A percentile compares a stretch with the other conserved stretches of the same genome.
Conservation (phyloP, 306 rosid genomes). For the Castanopsis chinensis region DNA sequence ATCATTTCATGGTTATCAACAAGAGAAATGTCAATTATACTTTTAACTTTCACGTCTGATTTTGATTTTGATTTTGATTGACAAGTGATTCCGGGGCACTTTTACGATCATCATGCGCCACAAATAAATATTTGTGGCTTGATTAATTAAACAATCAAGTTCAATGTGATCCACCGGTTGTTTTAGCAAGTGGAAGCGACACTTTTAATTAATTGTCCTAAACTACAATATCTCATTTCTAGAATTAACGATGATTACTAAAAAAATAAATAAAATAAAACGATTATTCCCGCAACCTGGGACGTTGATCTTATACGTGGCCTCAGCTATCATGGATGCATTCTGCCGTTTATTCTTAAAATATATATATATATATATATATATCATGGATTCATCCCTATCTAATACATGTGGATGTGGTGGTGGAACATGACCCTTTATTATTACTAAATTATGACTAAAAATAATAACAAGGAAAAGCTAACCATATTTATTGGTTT, state of each 20-base stretch:
- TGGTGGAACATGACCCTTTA: too few species aligned
- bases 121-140: neutral
- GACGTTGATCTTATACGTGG: constrained; percentile 7
- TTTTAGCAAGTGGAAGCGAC: neutral
- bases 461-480: too few species aligned
- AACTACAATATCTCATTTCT: too few species aligned
- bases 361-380: too few species aligned
- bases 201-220: neutral
- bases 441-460: too few species aligned
- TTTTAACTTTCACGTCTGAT: too few species aligned
- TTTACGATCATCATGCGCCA: neutral
- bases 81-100: neutral
- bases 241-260: too few species aligned
- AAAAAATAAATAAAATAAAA: too few species aligned
- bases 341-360: too few species aligned
- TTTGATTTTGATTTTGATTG: constrained; percentile 1
- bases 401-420: too few species aligned
- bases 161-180: neutral
- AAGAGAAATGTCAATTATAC: neutral
- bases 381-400: too few species aligned
- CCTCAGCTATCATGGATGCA: neutral
- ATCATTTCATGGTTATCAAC: neutral
- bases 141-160: neutral
- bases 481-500: too few species aligned
- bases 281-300: neutral